Conservation (phyloP, 169 alveolate species). For the Neospora caninum region DNA sequence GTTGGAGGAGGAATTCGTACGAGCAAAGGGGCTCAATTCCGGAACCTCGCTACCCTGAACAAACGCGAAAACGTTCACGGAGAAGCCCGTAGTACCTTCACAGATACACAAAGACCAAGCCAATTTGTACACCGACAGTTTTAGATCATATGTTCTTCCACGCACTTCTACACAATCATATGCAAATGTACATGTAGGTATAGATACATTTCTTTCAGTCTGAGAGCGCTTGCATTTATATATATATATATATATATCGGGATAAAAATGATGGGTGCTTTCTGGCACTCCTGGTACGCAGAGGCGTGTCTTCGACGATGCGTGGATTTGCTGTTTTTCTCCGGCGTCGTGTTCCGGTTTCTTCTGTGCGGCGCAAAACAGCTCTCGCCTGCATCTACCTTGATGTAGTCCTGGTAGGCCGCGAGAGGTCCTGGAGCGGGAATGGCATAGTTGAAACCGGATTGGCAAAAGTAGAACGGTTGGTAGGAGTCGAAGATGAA, state of each 20-base stretch:
- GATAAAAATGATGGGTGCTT: neutral
- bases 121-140: no score
- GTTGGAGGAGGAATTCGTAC: neutral
- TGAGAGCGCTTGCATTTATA: neutral
- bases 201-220: no score
- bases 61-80: neutral
- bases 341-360: neutral
- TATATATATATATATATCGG: no score
- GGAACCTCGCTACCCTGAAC: neutral
- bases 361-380: neutral
- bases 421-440: slow-evolving; percentile 81
- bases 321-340: neutral
- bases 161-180: neutral
- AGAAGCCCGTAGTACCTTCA: neutral
- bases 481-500: slow-evolving; percentile 90
- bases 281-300: neutral
- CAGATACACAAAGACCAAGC: neutral
- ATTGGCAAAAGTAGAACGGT: slow-evolving; percentile 85
- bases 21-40: no score
- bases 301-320: neutral
- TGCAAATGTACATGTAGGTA: neutral
- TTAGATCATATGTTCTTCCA: neutral
- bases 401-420: slow-evolving; percentile 79
- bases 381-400: slow-evolving; percentile 38
- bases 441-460: slow-evolving; percentile 71